Evolutionary conservation across 2,329 filamentous ascomycete genomes (phyloP).

Genomic region (Aspergillus caelatus): DNA sequence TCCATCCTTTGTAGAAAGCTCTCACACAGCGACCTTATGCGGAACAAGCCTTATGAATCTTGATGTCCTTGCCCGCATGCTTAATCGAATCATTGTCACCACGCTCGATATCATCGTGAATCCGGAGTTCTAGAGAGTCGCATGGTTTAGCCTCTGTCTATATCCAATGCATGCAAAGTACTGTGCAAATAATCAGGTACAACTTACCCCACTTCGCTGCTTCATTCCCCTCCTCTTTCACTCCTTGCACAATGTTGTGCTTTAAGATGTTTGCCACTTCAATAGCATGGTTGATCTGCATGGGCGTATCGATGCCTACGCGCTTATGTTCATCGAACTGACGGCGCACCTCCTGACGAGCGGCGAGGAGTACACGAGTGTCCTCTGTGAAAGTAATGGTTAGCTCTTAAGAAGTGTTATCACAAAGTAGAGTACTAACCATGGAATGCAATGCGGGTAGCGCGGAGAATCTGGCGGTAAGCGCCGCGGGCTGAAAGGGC

Average conservation of each 20-base stretch:
- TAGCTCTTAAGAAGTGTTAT: slow-evolving; percentile 4
- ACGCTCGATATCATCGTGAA: slow-evolving; percentile 88
- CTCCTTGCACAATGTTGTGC: slow-evolving; percentile 87
- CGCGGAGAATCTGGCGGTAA: slow-evolving; percentile 80
- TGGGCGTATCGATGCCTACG: slow-evolving; percentile 61
- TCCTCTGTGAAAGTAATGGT: slow-evolving; percentile 62
- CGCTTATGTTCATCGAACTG: slow-evolving; percentile 71
- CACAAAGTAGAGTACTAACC: slow-evolving; percentile 52
- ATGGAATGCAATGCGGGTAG: slow-evolving; percentile 79
- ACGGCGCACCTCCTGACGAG: slow-evolving; percentile 70
- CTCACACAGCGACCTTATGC: slow-evolving; percentile 22
- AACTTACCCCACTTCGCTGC: slow-evolving; percentile 40
- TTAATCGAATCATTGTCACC: slow-evolving; percentile 93
- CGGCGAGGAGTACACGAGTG: slow-evolving; percentile 66
- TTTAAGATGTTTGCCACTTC: slow-evolving; percentile 79
- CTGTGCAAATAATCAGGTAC: background rate
- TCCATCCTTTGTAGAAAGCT: slow-evolving; percentile 5
- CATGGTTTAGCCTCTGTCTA: slow-evolving; percentile 15
- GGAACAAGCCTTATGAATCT: slow-evolving; percentile 47
- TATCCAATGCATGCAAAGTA: background rate
- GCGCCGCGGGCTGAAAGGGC: slow-evolving; percentile 66
- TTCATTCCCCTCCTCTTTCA: slow-evolving; percentile 41
- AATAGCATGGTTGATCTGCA: slow-evolving; percentile 75
- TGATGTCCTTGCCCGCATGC: slow-evolving; percentile 48
- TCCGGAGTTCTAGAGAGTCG: slow-evolving; percentile 68